phyloP scores from a whole-genome alignment of 2,329 filamentous ascomycete species.

The Geosmithia flava region DNA sequence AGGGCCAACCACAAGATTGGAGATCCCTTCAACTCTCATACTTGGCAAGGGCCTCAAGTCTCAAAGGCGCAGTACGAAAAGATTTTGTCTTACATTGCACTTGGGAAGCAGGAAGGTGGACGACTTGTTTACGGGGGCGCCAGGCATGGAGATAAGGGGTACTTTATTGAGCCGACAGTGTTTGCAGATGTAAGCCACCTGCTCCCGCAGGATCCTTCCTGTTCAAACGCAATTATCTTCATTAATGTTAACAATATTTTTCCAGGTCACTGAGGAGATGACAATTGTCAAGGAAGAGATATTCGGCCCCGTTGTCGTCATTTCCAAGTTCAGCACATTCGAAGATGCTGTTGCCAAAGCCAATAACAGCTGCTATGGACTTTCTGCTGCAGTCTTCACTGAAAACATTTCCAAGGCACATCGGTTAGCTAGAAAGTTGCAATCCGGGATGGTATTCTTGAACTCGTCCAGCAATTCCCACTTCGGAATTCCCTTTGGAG shows the following conservation, averaged over 20 bases:
- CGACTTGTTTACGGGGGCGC: slow-evolving; percentile 43
- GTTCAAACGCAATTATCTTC: neutral
- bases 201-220: no score
- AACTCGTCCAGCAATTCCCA: slow-evolving; percentile 13
- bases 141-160: slow-evolving; percentile 20
- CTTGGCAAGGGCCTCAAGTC: slow-evolving; percentile 20
- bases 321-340: slow-evolving; percentile 8
- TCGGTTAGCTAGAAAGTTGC: slow-evolving; percentile 29
- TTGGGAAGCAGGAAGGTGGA: slow-evolving; percentile 32
- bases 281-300: slow-evolving; percentile 11
- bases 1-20: slow-evolving; percentile 25
- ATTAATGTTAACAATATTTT: neutral
- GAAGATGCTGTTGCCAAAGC: slow-evolving; percentile 10
- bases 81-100: slow-evolving; percentile 50
- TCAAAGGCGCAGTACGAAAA: slow-evolving; percentile 50
- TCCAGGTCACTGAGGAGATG: slow-evolving; percentile 9
- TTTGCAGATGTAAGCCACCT: slow-evolving; percentile 12
- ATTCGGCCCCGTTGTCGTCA: slow-evolving; percentile 11
- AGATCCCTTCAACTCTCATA: slow-evolving; percentile 13
- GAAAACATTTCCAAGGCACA: slow-evolving; percentile 27
- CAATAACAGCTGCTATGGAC: slow-evolving; percentile 33
- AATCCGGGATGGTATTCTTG: slow-evolving; percentile 31
- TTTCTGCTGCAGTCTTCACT: slow-evolving; percentile 41
- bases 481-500: slow-evolving; percentile 15
- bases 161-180: slow-evolving; percentile 8